A percentile compares a stretch with the other conserved stretches of the same genome.
phyloP scores from a whole-genome alignment of 2,329 filamentous ascomycete species.

The Fusarium oxysporum region DNA sequence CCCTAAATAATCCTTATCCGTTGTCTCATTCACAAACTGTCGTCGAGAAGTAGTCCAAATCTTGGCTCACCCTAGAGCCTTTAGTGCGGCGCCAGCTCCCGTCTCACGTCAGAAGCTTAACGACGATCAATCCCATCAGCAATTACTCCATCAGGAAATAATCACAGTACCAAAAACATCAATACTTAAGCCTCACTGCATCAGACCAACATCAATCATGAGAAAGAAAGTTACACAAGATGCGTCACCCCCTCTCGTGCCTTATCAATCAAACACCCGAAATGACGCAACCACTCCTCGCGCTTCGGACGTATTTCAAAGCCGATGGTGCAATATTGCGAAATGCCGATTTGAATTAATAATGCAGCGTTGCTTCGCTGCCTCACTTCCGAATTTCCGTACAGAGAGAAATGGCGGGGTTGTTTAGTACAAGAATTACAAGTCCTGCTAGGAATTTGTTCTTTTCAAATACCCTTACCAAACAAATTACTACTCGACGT shows the following conservation, averaged over 20 bases:
- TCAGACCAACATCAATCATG: not conserved
- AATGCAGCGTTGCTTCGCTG: not conserved
- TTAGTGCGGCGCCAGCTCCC: constrained; percentile 5
- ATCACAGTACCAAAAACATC: not conserved
- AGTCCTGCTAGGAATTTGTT: not conserved
- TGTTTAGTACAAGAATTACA: not conserved
- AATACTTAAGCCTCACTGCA: not conserved
- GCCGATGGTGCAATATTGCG: constrained; percentile 8
- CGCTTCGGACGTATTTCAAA: constrained; percentile 6
- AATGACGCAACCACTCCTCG: constrained; percentile 26
- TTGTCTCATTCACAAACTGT: not conserved
- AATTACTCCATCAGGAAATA: constrained; percentile 9
- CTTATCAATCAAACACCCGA: not conserved
- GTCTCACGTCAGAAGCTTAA: constrained; percentile 29
- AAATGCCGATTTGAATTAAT: constrained; percentile 4
- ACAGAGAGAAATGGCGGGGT: not conserved
- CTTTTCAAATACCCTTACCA: not conserved
- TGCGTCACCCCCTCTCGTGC: not conserved
- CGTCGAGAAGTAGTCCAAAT: not conserved
- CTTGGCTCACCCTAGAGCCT: not conserved
- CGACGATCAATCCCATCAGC: not conserved
- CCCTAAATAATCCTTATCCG: rapidly evolving
- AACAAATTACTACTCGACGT: not conserved
- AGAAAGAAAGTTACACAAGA: not conserved
- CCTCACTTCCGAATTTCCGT: not conserved